phyloP scores from a whole-genome alignment of 2,329 filamentous ascomycete genomes.

The Fusarium udum region DNA sequence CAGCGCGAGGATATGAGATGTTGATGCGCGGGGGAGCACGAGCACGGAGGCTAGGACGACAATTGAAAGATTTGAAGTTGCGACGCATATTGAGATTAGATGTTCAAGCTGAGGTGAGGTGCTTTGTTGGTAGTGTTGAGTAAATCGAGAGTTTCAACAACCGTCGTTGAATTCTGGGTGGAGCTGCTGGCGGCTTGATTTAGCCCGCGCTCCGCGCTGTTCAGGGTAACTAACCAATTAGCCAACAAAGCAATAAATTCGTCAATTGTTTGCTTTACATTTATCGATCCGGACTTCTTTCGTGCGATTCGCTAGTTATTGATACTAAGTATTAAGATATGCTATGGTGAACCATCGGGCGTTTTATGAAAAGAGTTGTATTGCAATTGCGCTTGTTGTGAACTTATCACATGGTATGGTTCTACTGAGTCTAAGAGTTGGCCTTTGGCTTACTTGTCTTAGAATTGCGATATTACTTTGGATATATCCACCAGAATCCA shows the following conservation, averaged over 20 bases:
- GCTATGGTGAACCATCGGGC: fast-evolving
- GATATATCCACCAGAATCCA: not conserved
- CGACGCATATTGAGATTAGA: conserved; percentile 39
- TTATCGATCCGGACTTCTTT: not conserved
- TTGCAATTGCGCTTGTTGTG: not conserved
- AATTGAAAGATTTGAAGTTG: conserved; percentile 30
- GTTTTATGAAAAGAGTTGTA: too few relatives aligned
- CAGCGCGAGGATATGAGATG: conserved; percentile 19
- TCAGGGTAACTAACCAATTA: conserved; percentile 24
- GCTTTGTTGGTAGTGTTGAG: not conserved
- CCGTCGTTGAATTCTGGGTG: conserved; percentile 9
- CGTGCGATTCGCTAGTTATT: not conserved
- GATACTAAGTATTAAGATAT: not conserved
- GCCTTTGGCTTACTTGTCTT: not conserved
- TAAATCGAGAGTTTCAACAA: not conserved
- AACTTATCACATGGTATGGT: not conserved
- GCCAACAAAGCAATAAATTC: not conserved
- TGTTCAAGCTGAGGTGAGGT: not conserved
- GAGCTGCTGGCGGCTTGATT: conserved; percentile 22
- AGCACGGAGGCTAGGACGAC: conserved; percentile 32
- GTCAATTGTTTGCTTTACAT: not conserved
- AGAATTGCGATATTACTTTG: too few relatives aligned
- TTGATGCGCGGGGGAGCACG: conserved; percentile 12
- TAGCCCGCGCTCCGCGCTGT: not conserved
- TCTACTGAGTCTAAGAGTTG: not conserved